Evolutionary conservation across 805 yeast genomes (phyloP).

Genomic region (Dipodascus geniculatus): DNA sequence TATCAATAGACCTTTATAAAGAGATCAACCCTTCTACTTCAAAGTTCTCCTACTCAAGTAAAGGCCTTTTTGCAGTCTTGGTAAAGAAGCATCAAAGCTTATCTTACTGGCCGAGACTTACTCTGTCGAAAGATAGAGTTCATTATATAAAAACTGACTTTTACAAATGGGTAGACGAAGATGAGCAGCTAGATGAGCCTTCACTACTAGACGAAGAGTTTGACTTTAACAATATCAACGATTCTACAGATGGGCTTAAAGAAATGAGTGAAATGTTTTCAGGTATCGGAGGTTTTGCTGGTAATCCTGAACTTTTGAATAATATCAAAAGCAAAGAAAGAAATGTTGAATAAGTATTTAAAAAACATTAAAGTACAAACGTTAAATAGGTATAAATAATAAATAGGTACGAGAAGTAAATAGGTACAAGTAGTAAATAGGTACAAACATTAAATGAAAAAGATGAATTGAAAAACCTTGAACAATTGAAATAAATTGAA

Average conservation of each 20-base stretch:
- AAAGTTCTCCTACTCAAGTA: neutral
- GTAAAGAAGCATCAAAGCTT: neutral
- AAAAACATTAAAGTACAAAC: too few relatives aligned
- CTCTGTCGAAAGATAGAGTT: neutral
- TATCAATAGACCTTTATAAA: neutral
- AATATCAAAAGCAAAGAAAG: neutral
- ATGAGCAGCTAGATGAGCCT: neutral
- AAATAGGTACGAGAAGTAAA: too few relatives aligned
- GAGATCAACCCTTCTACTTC: neutral
- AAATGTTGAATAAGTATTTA: too few relatives aligned
- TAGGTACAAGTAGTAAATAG: too few relatives aligned
- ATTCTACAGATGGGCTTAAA: neutral
- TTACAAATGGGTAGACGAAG: neutral
- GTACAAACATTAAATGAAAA: neutral
- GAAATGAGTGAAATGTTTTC: neutral
- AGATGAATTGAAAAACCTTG: too few relatives aligned
- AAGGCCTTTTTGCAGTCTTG: neutral
- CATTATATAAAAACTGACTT: neutral
- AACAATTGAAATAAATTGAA: too few relatives aligned
- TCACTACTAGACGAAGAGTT: neutral
- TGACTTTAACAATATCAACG: neutral
- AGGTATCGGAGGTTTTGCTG: neutral
- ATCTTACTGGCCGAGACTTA: neutral
- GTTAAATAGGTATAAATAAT: too few relatives aligned
- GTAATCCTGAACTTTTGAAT: neutral